These are phyloP conservation scores for Tricharina praecox DNA, from an alignment of 495 filamentous ascomycete genomes.

Conservation along the genomic window DNA sequence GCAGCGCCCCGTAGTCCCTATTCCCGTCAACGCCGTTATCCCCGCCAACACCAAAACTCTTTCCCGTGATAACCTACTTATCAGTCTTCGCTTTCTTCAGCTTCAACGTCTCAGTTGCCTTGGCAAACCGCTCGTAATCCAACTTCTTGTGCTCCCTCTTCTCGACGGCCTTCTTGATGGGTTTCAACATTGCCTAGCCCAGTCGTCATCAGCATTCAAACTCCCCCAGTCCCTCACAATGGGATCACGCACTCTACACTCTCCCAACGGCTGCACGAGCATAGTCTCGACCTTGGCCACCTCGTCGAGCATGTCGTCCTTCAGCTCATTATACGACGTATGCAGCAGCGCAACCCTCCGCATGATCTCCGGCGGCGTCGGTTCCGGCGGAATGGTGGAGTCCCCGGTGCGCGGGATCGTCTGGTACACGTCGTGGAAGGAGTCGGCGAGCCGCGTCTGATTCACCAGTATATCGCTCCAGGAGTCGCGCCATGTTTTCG, in stretches of 20 bases:
- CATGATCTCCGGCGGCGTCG: slow-evolving; percentile 46
- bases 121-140: slow-evolving; percentile 71
- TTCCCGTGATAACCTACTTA: too few species aligned
- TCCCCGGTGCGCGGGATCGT: slow-evolving; percentile 56
- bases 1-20: slow-evolving; percentile 58
- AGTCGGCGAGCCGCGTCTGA: slow-evolving; percentile 51
- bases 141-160: slow-evolving; percentile 77
- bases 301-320: slow-evolving; percentile 57
- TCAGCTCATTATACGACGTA: slow-evolving; percentile 55
- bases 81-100: slow-evolving; percentile 58
- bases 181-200: slow-evolving; percentile 42
- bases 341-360: slow-evolving; percentile 51
- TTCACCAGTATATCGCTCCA: slow-evolving; percentile 60
- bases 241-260: slow-evolving; percentile 25
- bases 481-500: slow-evolving; percentile 66
- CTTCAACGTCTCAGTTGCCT: slow-evolving; percentile 49
- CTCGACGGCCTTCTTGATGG: slow-evolving; percentile 81
- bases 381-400: slow-evolving; percentile 34
- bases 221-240: too few species aligned
- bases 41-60: too few species aligned
- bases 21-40: too few species aligned
- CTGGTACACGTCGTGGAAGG: slow-evolving; percentile 66
- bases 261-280: slow-evolving; percentile 53
- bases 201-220: slow-evolving; percentile 30
- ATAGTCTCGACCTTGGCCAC: slow-evolving; percentile 52